Evolutionary conservation across 768 basidiomycete species (phyloP), one percentile per base, ranked within the genome.

Genomic region (Leucocoprinus birnbaumii): DNA sequence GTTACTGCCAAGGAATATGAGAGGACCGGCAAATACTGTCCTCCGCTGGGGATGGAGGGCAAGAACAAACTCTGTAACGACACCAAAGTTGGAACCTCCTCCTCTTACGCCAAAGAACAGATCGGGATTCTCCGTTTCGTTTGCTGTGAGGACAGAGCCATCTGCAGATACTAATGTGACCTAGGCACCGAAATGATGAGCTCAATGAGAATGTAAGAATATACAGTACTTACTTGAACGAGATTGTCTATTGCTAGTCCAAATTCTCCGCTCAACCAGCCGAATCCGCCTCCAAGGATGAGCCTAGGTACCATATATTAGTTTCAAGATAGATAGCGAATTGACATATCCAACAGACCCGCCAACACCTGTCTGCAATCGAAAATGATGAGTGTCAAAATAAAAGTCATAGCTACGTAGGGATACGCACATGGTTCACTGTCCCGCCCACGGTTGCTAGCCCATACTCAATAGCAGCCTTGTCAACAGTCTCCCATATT

Each of bases 11-110:
- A 71, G 52, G 59, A 71, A 82, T 24, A 78, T 51, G 4, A 77
- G 49, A 14, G 64, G 48, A 6, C 81, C 81, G 11, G 71, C 66
- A 53, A 74, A 84, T n/a, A 83, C 73, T 1, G 73, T 79, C 16
- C 64, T 59, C 3, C 76, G 73, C 56, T 85, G 83, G 8, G 78
- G 76, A 60, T 83, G 71, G 50, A 83, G 62, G 49, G 65, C 61
- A 52, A 78, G 64, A 2, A 80, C 75, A 58, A 84, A 83, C 57
- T 82, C 75, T 7, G 79, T 80, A 51, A 79, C 76, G n/a, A 83
- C 76, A n/a, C 82, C 82, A 57, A 82, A 82, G 60, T 82, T 83
- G 35, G 72, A 71, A 31, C 80, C 82, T 22, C 74, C 80, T 4
- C 82, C 80, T 38, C 80, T 71, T 51, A 83, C 72, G 24, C 65